These are phyloP conservation scores for Cinnamomum chago DNA, from an alignment of 164 flowering plant species.

Conservation along the genomic window DNA sequence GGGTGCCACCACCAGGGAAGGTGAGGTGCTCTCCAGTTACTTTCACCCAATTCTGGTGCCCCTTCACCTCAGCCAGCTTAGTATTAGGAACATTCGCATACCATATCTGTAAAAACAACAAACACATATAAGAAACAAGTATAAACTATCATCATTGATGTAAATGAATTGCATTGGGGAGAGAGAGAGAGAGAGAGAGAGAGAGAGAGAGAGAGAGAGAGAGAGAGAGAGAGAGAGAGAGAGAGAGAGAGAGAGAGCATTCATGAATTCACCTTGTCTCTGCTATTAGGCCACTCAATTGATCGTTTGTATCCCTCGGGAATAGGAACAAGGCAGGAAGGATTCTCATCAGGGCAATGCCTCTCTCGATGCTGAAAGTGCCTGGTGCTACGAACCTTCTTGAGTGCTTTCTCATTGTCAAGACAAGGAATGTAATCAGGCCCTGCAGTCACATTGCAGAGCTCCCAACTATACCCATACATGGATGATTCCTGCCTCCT, in stretches of 20 bases:
- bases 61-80: conserved; percentile 70
- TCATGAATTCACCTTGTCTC: conserved; percentile 59
- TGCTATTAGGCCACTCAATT: conserved; percentile 76
- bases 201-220: too few species aligned
- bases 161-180: not conserved
- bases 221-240: too few species aligned
- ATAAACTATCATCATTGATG: not conserved
- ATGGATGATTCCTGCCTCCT: conserved; percentile 34
- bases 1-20: conserved; percentile 97
- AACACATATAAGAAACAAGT: not conserved
- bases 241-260: not conserved
- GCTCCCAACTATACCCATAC: conserved; percentile 62
- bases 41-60: conserved; percentile 97
- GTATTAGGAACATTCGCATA: conserved; percentile 88
- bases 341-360: conserved; percentile 81
- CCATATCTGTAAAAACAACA: conserved; percentile 62
- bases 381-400: conserved; percentile 31
- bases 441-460: conserved; percentile 73
- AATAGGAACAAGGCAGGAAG: conserved; percentile 66
- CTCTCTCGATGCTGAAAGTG: conserved; percentile 90
- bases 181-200: too few species aligned
- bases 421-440: conserved; percentile 89
- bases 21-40: conserved; percentile 80
- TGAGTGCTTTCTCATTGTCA: conserved; percentile 71
- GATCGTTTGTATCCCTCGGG: conserved; percentile 65